Conservation (phyloP, 2,329 filamentous ascomycete genomes). For the Ophiostoma tasmaniense region DNA sequence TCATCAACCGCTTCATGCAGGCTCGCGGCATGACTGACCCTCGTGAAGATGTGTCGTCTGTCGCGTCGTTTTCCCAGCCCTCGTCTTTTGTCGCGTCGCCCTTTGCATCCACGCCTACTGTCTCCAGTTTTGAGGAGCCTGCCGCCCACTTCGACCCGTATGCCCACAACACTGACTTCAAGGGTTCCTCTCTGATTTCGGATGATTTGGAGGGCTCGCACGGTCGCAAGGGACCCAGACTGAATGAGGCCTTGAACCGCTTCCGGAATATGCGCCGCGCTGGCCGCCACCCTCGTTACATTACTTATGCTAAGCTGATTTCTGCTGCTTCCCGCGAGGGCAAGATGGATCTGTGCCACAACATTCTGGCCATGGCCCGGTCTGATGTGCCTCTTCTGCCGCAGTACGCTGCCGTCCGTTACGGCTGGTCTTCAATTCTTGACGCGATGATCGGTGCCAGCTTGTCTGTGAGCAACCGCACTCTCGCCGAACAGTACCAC, state of each 20-base stretch:
- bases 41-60: slow-evolving; percentile 41
- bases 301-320: slow-evolving; percentile 94
- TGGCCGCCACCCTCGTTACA: slow-evolving; percentile 86
- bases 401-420: slow-evolving; percentile 79
- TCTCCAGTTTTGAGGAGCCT: slow-evolving; percentile 64
- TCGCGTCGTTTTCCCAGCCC: slow-evolving; percentile 28
- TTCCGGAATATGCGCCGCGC: slow-evolving; percentile 90
- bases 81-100: slow-evolving; percentile 41
- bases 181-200: slow-evolving; percentile 82
- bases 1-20: slow-evolving; percentile 52
- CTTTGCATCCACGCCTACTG: slow-evolving; percentile 46
- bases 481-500: slow-evolving; percentile 76
- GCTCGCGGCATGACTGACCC: slow-evolving; percentile 46
- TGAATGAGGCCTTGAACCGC: slow-evolving; percentile 72
- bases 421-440: slow-evolving; percentile 92
- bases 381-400: slow-evolving; percentile 76
- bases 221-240: slow-evolving; percentile 61
- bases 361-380: slow-evolving; percentile 83
- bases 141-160: slow-evolving; percentile 66
- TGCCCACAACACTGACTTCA: slow-evolving; percentile 81
- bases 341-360: slow-evolving; percentile 72
- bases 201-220: slow-evolving; percentile 78
- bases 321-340: slow-evolving; percentile 77
- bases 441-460: slow-evolving; percentile 95
- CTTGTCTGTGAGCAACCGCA: slow-evolving; percentile 71